Evolutionary conservation across 31 red algal genomes (phyloP).

Genomic region (Bonnemaisonia californica): DNA sequence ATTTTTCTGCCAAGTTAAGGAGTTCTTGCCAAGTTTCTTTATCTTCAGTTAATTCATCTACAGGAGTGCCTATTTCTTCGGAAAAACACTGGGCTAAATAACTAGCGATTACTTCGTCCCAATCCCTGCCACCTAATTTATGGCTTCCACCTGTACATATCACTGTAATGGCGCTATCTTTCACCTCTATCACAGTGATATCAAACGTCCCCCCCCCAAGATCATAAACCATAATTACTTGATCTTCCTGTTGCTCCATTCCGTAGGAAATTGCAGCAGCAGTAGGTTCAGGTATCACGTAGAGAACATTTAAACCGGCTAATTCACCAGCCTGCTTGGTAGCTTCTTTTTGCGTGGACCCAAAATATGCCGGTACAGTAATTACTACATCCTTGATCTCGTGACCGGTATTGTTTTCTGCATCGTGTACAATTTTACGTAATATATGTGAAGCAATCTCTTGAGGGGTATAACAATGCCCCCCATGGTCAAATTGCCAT

Average conservation of each 20-base stretch:
- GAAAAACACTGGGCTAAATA: too few species aligned
- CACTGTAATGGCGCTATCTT: too few species aligned
- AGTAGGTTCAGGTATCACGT: constrained; percentile 98
- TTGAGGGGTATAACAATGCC: too few species aligned
- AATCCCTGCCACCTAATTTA: too few species aligned
- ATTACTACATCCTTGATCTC: constrained; percentile 85
- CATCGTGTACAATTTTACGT: constrained; percentile 89
- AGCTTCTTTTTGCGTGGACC: constrained; percentile 90
- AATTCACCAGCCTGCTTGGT: constrained; percentile 96
- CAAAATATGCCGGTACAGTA: constrained; percentile 98
- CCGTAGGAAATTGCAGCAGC: constrained; percentile 98
- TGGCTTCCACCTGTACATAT: too few species aligned
- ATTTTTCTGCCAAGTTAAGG: too few species aligned
- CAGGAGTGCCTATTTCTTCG: too few species aligned
- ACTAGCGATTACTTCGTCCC: too few species aligned
- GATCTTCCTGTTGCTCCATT: constrained; percentile 77
- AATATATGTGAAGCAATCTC: constrained; percentile 91
- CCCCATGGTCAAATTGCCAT: constrained; percentile 72
- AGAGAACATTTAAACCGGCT: constrained; percentile 91
- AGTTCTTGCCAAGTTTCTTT: too few species aligned
- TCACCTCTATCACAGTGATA: too few species aligned
- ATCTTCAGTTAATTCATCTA: too few species aligned
- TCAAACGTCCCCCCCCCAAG: constrained; percentile 99
- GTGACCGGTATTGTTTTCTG: constrained; percentile 81
- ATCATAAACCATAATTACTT: constrained; percentile 97